phyloP scores from a whole-genome alignment of 2,329 filamentous ascomycete genomes.

The Anisogramma anomala region DNA sequence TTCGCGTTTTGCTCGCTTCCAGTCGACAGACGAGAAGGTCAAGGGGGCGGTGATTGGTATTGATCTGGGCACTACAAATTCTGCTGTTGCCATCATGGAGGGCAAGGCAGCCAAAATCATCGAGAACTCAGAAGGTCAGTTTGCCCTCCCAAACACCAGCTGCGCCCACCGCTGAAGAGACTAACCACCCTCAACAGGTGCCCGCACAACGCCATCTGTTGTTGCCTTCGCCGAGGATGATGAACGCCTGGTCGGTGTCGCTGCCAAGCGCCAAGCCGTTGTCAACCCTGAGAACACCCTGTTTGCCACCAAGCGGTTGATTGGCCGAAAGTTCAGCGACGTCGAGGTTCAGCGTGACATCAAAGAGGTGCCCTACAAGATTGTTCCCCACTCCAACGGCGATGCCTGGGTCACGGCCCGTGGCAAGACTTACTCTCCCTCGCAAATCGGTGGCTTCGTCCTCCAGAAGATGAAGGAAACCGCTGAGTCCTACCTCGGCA shows the following conservation, averaged over 20 bases:
- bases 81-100: constrained; percentile 94
- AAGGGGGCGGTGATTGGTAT: constrained; percentile 96
- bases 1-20: constrained; percentile 67
- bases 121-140: constrained; percentile 85
- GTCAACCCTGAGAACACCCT: constrained; percentile 98
- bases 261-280: constrained; percentile 94
- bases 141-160: too few relatives aligned
- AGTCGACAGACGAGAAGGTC: constrained; percentile 75
- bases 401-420: constrained; percentile 93
- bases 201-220: constrained; percentile 83
- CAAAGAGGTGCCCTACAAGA: constrained; percentile 97
- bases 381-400: constrained; percentile 90
- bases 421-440: constrained; percentile 91
- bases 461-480: constrained; percentile 99
- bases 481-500: constrained; percentile 83
- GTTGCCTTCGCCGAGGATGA: constrained; percentile 93
- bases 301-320: constrained; percentile 97
- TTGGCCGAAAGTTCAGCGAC: constrained; percentile 94
- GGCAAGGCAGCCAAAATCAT: constrained; percentile 92
- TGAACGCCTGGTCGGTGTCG: constrained; percentile 91
- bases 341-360: constrained; percentile 90
- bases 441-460: constrained; percentile 94
- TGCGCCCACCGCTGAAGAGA: too few relatives aligned
- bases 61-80: constrained; percentile 96
- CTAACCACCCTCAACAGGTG: too few relatives aligned